Conservation (phyloP, 371 early-diverging fungal genomes). For the Zancudomyces culisetae region DNA sequence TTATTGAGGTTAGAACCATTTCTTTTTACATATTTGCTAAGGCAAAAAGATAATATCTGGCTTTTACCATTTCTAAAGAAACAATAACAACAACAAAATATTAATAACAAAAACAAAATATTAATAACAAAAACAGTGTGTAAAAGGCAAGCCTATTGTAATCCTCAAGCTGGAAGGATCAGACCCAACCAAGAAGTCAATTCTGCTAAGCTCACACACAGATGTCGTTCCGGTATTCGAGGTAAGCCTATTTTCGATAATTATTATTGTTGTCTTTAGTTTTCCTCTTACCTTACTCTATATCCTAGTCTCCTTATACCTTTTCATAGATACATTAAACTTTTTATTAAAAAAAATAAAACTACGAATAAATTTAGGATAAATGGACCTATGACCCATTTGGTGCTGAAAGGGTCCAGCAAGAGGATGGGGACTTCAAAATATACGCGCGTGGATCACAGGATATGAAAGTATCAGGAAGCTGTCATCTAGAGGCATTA, state of each 20-base stretch:
- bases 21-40: no score
- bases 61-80: no score
- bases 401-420: conserved; percentile 34
- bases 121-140: no score
- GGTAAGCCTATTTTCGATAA: background rate
- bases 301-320: no score
- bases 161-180: conserved; percentile 41
- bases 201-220: conserved; percentile 60
- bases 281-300: background rate
- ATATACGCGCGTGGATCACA: conserved; percentile 67
- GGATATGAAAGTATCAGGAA: conserved; percentile 73
- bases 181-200: conserved; percentile 28
- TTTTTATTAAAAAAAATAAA: background rate
- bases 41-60: no score
- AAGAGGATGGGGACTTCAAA: conserved; percentile 27
- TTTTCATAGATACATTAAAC: background rate
- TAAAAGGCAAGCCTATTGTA: conserved; percentile 43
- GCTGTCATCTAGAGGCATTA: conserved; percentile 47
- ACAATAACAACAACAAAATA: no score
- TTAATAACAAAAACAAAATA: no score
- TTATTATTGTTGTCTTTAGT: background rate
- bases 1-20: conserved; percentile 32
- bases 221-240: conserved; percentile 68
- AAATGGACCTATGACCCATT: conserved; percentile 59
- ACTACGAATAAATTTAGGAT: background rate